Conservation (phyloP, 495 filamentous ascomycete genomes). For the Penicillium alfredii region DNA sequence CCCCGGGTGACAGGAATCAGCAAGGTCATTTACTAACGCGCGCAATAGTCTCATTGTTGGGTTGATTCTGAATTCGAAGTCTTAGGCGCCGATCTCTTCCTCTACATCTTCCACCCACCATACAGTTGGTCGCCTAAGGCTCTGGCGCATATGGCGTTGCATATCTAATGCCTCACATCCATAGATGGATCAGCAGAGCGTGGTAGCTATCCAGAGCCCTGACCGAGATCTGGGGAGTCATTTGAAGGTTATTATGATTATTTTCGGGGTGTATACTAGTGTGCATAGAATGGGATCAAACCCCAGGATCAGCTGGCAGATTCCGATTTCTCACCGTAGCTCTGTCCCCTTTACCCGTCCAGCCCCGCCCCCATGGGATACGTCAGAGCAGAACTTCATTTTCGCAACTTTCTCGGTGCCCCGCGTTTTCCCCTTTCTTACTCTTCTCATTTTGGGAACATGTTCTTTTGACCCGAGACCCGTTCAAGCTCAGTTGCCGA, state of each 20-base stretch:
- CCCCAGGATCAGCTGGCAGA: too few species aligned
- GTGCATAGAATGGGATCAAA: neutral
- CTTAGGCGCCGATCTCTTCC: slow-evolving; percentile 10
- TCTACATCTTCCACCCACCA: too few species aligned
- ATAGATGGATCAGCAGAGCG: too few species aligned
- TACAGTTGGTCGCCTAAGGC: too few species aligned
- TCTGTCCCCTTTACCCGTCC: slow-evolving; percentile 16
- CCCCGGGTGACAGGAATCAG: neutral
- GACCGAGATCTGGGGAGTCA: too few species aligned
- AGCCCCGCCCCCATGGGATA: slow-evolving; percentile 19
- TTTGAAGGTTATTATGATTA: too few species aligned
- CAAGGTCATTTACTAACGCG: slow-evolving; percentile 17
- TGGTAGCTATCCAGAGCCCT: too few species aligned
- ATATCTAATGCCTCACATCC: too few species aligned
- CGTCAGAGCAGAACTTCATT: slow-evolving; percentile 28
- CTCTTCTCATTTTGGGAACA: slow-evolving; percentile 7
- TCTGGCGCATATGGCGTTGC: too few species aligned
- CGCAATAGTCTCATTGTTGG: slow-evolving; percentile 50
- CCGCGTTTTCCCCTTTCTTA: slow-evolving; percentile 10
- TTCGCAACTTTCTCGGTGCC: too few species aligned
- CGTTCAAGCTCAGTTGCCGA: slow-evolving; percentile 13
- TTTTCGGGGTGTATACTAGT: too few species aligned
- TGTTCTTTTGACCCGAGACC: slow-evolving; percentile 15
- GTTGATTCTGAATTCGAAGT: slow-evolving; percentile 51
- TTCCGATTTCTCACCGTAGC: slow-evolving; percentile 27